Evolutionary conservation across 2,329 filamentous ascomycete genomes (phyloP).

Genomic region (Chaetoscypha palmicola): DNA sequence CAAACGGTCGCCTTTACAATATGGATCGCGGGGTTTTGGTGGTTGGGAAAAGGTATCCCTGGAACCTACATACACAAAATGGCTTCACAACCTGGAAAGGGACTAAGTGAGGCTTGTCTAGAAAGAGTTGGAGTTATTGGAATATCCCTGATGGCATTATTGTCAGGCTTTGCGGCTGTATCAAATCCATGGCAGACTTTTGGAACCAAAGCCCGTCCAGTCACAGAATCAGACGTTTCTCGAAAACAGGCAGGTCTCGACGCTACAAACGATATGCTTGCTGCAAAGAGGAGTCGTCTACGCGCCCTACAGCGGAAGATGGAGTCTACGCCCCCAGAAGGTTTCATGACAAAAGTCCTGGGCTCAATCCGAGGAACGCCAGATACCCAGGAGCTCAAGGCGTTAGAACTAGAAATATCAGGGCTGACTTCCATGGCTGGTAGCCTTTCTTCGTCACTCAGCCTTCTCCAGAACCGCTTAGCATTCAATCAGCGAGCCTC

Average conservation of each 20-base stretch:
- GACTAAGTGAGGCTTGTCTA: constrained; percentile 42
- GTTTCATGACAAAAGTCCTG: constrained; percentile 68
- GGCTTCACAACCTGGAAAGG: constrained; percentile 33
- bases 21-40: constrained; percentile 76
- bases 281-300: constrained; percentile 65
- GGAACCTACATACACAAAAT: constrained; percentile 42
- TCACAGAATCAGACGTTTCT: constrained; percentile 67
- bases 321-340: constrained; percentile 37
- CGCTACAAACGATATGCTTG: constrained; percentile 72
- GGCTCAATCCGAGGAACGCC: constrained; percentile 60
- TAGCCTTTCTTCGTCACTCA: constrained; percentile 59
- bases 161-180: constrained; percentile 87
- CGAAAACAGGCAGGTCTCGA: constrained; percentile 74
- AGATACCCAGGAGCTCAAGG: constrained; percentile 52
- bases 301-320: constrained; percentile 62
- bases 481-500: constrained; percentile 59
- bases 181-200: constrained; percentile 83
- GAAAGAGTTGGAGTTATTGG: constrained; percentile 77
- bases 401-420: constrained; percentile 66
- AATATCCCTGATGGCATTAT: constrained; percentile 75
- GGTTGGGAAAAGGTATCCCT: constrained; percentile 58
- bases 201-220: constrained; percentile 53
- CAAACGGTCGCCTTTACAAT: constrained; percentile 53
- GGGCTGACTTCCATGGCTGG: constrained; percentile 76
- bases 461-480: constrained; percentile 54